Evolutionary conservation across 345 rosid genomes (phyloP), one percentile per base, ranked within the genome.

Genomic region (Boechera divaricarpa): DNA sequence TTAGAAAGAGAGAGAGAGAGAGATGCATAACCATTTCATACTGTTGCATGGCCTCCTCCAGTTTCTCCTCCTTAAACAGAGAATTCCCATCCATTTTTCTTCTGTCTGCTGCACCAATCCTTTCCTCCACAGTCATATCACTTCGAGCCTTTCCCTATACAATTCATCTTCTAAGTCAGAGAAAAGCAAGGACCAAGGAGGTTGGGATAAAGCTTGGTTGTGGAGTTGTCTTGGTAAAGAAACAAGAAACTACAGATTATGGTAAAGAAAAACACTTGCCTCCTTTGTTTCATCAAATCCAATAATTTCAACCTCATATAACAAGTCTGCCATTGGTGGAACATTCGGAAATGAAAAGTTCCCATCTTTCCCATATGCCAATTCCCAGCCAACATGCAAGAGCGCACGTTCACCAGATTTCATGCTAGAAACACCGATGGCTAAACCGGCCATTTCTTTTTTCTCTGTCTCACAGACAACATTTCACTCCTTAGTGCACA

Each of bases 121-220:
- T 88, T 82, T 92, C 98, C 84, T 94, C 98, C 10, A 82, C 98
- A n/a, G 98, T 94, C 98, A 92, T 92, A 81, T 94, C 98, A 80
- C 91, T 76, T 70, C 92, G 94, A 67, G 97, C 83, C 80, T 92
- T 94, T 65, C 98, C 98, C 98, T 94, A 39, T 32, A 74, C 56
- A 72, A 80, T 59, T 13, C 75, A 55, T 32, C 44, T 35, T 29
- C 82, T 64, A 24, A 41, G 65, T 67, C 33, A 79, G 60, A 24
- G 29, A 11, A 28, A 45, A 62, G 48, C 53, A 63, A 36, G 35
- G 26, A 44, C 48, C 6, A 3, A 35, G 38, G 7, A 68, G 61
- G 13, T 52, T 26, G 9, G 31, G 58, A 67, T 38, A 42, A 66
- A 66, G 41, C 26, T 38, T 32, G 44, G 63, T 32, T 38, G 5